Evolutionary conservation across 805 yeast species (phyloP).

Genomic region (Myxozyma kluyveri): DNA sequence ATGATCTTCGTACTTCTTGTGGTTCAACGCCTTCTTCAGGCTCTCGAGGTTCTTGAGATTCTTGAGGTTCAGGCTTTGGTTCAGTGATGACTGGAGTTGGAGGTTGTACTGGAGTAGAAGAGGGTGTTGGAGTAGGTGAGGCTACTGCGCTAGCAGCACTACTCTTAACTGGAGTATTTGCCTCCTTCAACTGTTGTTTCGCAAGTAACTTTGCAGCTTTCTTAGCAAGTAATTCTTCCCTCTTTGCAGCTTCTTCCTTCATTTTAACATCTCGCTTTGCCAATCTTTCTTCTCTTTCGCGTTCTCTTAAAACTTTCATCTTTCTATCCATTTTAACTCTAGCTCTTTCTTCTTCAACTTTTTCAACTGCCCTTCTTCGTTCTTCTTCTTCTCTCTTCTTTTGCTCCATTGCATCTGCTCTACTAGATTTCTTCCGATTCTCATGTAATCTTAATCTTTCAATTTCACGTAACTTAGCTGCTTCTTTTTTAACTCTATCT

Average conservation of each 20-base stretch:
- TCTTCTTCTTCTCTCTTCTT: conserved; percentile 32
- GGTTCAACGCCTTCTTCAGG: conserved; percentile 6
- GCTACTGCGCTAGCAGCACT: neutral
- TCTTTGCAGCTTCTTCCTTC: conserved; percentile 25
- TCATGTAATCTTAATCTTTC: conserved; percentile 33
- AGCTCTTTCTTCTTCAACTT: conserved; percentile 22
- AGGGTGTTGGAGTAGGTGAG: conserved; percentile 1
- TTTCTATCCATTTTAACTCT: conserved; percentile 20
- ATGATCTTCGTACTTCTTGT: conserved; percentile 1
- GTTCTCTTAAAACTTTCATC: conserved; percentile 12
- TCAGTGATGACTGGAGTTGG: neutral
- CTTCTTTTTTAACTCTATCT: conserved; percentile 32
- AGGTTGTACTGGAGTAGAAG: conserved; percentile 1
- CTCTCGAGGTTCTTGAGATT: conserved; percentile 20
- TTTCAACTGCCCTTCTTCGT: conserved; percentile 16
- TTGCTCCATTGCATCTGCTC: conserved; percentile 35
- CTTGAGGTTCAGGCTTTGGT: conserved; percentile 9
- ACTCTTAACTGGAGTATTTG: conserved; percentile 1
- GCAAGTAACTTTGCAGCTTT: conserved; percentile 17
- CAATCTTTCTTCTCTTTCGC: conserved; percentile 21
- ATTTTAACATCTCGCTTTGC: conserved; percentile 14
- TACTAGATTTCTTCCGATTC: conserved; percentile 38
- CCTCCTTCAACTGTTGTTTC: conserved; percentile 3
- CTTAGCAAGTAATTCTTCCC: conserved; percentile 14
- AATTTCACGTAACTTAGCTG: conserved; percentile 33